These are phyloP conservation scores for Colletotrichum coccodes DNA, from an alignment of 2,329 filamentous ascomycete genomes.

Conservation along the genomic window DNA sequence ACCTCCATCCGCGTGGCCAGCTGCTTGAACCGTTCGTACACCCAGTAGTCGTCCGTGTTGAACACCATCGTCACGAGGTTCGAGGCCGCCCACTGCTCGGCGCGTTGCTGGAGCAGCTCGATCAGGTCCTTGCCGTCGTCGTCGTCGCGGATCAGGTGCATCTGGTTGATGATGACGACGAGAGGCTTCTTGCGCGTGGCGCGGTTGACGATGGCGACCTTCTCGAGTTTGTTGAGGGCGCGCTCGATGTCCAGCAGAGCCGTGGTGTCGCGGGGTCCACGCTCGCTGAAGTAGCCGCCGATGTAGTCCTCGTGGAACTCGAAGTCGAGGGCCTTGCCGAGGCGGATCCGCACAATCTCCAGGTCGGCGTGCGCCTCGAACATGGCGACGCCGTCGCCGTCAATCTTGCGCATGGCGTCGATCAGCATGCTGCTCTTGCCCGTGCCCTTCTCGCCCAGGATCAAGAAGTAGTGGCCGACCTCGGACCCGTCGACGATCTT, in stretches of 20 bases:
- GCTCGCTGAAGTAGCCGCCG: constrained; percentile 93
- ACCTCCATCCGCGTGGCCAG: constrained; percentile 96
- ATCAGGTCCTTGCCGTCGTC: constrained; percentile 93
- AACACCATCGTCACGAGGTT: constrained; percentile 93
- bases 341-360: constrained; percentile 91
- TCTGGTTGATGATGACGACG: constrained; percentile 93
- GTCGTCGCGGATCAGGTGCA: constrained; percentile 90
- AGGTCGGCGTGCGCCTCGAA: constrained; percentile 95
- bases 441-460: constrained; percentile 95
- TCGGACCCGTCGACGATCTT: constrained; percentile 80
- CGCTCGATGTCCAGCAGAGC: constrained; percentile 95
- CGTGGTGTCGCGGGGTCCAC: constrained; percentile 90
- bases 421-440: constrained; percentile 97
- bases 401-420: constrained; percentile 92
- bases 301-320: constrained; percentile 99
- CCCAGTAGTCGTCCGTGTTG: constrained; percentile 98
- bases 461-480: constrained; percentile 86
- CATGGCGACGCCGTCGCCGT: constrained; percentile 92
- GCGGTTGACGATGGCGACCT: constrained; percentile 83
- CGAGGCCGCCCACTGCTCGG: constrained; percentile 94
- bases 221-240: constrained; percentile 97
- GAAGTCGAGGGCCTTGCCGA: constrained; percentile 94
- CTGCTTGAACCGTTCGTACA: constrained; percentile 93
- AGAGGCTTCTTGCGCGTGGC: constrained; percentile 73
- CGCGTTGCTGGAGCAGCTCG: constrained; percentile 93